phyloP scores from a whole-genome alignment of 2,329 filamentous ascomycete species.

The Penicillium occitanis region DNA sequence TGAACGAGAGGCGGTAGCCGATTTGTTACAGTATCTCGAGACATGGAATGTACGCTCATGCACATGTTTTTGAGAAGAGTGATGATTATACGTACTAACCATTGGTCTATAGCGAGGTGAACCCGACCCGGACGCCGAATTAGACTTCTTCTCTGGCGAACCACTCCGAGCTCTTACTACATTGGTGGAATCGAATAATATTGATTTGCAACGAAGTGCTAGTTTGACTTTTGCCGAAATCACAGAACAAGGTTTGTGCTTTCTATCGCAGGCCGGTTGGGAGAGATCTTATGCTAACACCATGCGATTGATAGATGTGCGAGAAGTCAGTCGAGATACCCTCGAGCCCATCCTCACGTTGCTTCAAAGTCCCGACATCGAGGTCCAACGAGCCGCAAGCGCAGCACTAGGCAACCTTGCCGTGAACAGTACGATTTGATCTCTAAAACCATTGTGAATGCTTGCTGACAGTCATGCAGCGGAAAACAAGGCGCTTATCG shows the following conservation, averaged over 20 bases:
- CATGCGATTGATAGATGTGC: conserved; percentile 67
- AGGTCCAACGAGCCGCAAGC: conserved; percentile 94
- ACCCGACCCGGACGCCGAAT: conserved; percentile 98
- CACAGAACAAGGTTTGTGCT: conserved; percentile 78
- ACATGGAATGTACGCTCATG: conserved; percentile 62
- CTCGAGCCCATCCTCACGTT: conserved; percentile 95
- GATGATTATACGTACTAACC: not conserved
- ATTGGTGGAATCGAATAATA: conserved; percentile 96
- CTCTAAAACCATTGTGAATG: not conserved
- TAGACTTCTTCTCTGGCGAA: conserved; percentile 98
- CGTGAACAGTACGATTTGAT: conserved; percentile 75
- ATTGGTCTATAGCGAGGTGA: conserved; percentile 72
- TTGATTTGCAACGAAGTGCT: conserved; percentile 94
- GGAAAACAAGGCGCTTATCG: conserved; percentile 97
- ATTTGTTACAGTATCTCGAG: conserved; percentile 91
- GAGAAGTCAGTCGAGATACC: conserved; percentile 91
- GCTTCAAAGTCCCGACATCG: conserved; percentile 90
- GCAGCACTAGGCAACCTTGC: conserved; percentile 93
- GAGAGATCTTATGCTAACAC: not conserved
- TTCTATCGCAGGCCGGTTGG: not conserved
- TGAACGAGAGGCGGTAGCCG: conserved; percentile 94
- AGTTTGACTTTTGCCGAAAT: conserved; percentile 99
- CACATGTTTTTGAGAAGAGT: not conserved
- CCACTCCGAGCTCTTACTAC: conserved; percentile 91
- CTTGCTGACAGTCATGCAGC: conserved; percentile 60